Conservation (phyloP, 1,284 basidiomycete genomes). For the Pulveroboletus sp. region DNA sequence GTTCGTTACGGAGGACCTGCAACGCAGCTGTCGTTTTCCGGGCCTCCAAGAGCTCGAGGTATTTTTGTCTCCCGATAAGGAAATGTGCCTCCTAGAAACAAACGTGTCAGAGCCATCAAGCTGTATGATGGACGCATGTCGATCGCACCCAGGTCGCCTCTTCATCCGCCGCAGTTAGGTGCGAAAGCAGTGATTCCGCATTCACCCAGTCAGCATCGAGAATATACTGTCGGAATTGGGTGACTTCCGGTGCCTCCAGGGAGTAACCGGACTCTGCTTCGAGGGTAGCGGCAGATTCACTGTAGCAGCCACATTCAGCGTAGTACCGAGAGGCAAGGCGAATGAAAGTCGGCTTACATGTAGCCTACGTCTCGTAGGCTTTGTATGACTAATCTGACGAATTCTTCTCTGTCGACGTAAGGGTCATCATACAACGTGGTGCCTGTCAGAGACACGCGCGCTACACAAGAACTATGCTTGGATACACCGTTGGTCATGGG, state of each 20-base stretch:
- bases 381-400: conserved; percentile 88
- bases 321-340: conserved; percentile 7
- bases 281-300: conserved; percentile 84
- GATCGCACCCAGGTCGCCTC: conserved; percentile 60
- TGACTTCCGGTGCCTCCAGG: conserved; percentile 77
- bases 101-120: conserved; percentile 20
- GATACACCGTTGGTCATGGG: conserved; percentile 41
- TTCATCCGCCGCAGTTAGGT: conserved; percentile 63
- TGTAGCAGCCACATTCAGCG: conserved; percentile 33
- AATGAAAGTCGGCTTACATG: conserved; percentile 53
- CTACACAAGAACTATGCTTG: conserved; percentile 45
- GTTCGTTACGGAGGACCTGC: conserved; percentile 80
- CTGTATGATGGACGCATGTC: conserved; percentile 10
- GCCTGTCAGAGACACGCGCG: conserved; percentile 64
- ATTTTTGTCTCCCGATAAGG: conserved; percentile 92
- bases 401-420: conserved; percentile 83
- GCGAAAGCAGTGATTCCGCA: conserved; percentile 70
- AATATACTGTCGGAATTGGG: conserved; percentile 80
- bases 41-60: conserved; percentile 89
- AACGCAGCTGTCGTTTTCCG: conserved; percentile 82
- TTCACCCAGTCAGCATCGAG: conserved; percentile 82
- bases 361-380: conserved; percentile 92
- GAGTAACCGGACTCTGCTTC: conserved; percentile 91
- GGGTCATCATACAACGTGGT: conserved; percentile 73
- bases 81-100: conserved; percentile 72